Base-by-base conservation (phyloP, 2,329 filamentous ascomycete species). In the Xenoacremonium recifei region DNA sequence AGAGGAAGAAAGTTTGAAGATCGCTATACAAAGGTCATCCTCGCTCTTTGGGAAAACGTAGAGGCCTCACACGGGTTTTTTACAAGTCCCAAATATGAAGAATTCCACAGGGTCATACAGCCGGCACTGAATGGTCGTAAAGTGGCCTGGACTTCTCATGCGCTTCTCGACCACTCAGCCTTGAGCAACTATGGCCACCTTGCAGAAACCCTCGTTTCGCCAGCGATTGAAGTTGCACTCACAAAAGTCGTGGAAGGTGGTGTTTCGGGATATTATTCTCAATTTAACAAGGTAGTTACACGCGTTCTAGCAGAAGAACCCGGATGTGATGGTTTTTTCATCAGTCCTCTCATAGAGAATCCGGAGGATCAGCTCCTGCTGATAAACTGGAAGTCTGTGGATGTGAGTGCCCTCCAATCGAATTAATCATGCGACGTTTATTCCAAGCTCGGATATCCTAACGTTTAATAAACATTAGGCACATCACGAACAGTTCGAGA, bases 231-330 rank as follows among this genome's bases (percentile, higher is more conserved):
- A 37, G 37, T 44, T 21, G 42, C 42, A 7, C 19, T 44, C 21
- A 44, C 42, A 17, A 44, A 40, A 23, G 42, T 44, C n/a, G 42
- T 44, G 9, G 42, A 44, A 21, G 42, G 42, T 18, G 42, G 42
- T 4, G 42, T 44, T 10, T n/a, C 42, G 11, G 42, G 42, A 12
- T 44, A 44, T 15, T 44, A 44, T 27, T 29, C 20, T n/a, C 30
- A 37, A 25, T 44, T 44, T 37, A 31, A 19, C 21, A 40, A 36
- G 30, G 21, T 44, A n/a, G 42, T 44, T 4, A 35, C 30, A 11
- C 17, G 19, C 10, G 23, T 44, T 11, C 42, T 44, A 12, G 21
- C 40, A 17, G 32, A 33, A 12, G 42, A 44, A 15, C 29, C 37
- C 10, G 42, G 42, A 6, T 44, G 42, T 32, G 36, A 44, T 33